Base-by-base conservation (phyloP, 345 rosid species). In the Corchorus olitorius region DNA sequence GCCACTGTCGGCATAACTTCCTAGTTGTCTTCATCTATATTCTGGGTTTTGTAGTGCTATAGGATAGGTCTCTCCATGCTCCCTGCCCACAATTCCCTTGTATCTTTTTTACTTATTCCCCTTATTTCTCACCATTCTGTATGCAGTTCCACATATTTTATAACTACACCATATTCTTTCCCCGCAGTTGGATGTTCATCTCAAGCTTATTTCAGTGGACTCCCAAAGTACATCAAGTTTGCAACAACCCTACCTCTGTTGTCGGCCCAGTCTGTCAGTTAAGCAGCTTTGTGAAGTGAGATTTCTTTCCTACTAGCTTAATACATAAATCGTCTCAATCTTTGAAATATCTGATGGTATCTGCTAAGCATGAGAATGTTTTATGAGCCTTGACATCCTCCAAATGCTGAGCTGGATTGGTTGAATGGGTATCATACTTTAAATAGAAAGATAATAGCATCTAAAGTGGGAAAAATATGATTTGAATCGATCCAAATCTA, bases 271-370 rank as follows among this genome's bases (percentile, higher is more conserved):
- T 86, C 81, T 89, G 68, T 88, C 90, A 33, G 83, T 95, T 19
- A 90, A 84, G 84, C 90, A 90, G 75, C 88, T 95, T 54, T 83
- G 94, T n/a, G 94, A 90, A 81, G 99, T 95, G 77, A 92, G 91
- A 81, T 75, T 65, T 62, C 77, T 86, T 79, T 82, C 77, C 83
- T 55, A 5, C 33, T 65, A 78, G 78, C 65, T 60, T 46, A 60
- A 61, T 58, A 4, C 45, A 27, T 74, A 46, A 56, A 56, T 9
- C 22, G 19, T 56, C 22, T 34, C 39, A 37, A 3, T 41, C 52
- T 72, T 71, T 15, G 34, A 39, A 56, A 27, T 12, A 56, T 10
- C 19, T 56, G 34, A 34, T 19, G 39, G 13, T 56, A 56, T 49
- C 58, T 19, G 16, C 66, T 48, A 11, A 39, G 39, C 15, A 45